phyloP scores from a whole-genome alignment of 2,329 filamentous ascomycete genomes.

The Apiospora koreana region DNA sequence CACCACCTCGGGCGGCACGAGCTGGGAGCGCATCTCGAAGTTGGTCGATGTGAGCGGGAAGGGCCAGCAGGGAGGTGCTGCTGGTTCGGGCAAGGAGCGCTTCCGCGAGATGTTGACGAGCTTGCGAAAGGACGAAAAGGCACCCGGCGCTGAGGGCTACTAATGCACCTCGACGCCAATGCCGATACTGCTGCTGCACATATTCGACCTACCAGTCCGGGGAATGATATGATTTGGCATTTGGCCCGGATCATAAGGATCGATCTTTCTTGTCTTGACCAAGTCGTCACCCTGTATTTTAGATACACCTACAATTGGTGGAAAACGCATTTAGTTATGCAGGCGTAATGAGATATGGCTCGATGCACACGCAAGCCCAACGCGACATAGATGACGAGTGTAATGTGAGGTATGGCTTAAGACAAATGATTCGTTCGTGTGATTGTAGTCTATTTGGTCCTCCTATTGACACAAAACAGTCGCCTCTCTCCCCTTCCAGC shows the following conservation, averaged over 20 bases:
- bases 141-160: conserved; percentile 66
- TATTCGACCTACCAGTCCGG: conserved; percentile 13
- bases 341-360: conserved; percentile 13
- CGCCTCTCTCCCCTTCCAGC: conserved; percentile 21
- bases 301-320: conserved; percentile 10
- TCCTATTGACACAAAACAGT: conserved; percentile 17
- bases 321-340: not conserved
- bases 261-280: conserved; percentile 1
- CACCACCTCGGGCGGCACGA: conserved; percentile 90
- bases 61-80: conserved; percentile 80
- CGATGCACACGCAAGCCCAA: not conserved
- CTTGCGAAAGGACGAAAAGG: conserved; percentile 91
- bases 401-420: not conserved
- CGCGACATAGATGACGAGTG: not conserved
- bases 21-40: conserved; percentile 98
- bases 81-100: conserved; percentile 90
- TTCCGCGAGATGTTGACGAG: conserved; percentile 89
- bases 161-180: conserved; percentile 33
- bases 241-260: not conserved
- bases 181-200: conserved; percentile 18
- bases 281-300: conserved; percentile 11
- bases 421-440: conserved; percentile 11
- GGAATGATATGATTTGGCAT: not conserved
- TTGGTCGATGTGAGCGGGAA: conserved; percentile 97
- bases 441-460: conserved; percentile 18